These are phyloP conservation scores for Phalaenopsis equestris DNA, from an alignment of 106 monocot genomes.

Conservation along the genomic window DNA sequence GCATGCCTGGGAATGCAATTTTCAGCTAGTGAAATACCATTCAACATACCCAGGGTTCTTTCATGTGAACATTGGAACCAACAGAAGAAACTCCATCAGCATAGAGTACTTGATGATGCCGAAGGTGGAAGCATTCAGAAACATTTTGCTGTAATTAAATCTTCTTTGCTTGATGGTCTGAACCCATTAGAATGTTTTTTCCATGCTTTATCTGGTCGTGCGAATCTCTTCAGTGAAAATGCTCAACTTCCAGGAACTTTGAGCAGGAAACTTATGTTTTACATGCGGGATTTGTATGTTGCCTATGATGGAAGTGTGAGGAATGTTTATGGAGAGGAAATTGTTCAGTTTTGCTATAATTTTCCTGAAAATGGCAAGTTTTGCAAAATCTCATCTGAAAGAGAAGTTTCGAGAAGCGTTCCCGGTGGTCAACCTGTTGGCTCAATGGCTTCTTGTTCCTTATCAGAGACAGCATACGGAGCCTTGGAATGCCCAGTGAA, in stretches of 20 bases:
- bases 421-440: slow-evolving; percentile 69
- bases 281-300: slow-evolving; percentile 63
- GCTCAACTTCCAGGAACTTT: slow-evolving; percentile 81
- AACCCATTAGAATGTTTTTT: slow-evolving; percentile 76
- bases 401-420: slow-evolving; percentile 1
- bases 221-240: slow-evolving; percentile 70
- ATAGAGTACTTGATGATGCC: background rate
- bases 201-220: slow-evolving; percentile 56
- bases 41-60: slow-evolving; percentile 26
- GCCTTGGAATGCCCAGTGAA: slow-evolving; percentile 58
- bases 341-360: slow-evolving; percentile 64
- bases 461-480: slow-evolving; percentile 94
- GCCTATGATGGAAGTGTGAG: slow-evolving; percentile 91
- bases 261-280: slow-evolving; percentile 71
- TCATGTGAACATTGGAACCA: slow-evolving; percentile 33
- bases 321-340: slow-evolving; percentile 60
- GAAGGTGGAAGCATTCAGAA: slow-evolving; percentile 11
- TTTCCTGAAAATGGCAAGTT: slow-evolving; percentile 5
- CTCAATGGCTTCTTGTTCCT: slow-evolving; percentile 64
- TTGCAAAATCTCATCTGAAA: slow-evolving; percentile 3
- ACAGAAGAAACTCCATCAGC: slow-evolving; percentile 14
- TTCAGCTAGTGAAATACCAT: slow-evolving; percentile 30
- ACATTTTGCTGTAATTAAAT: slow-evolving; percentile 40
- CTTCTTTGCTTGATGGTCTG: slow-evolving; percentile 81
- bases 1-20: slow-evolving; percentile 74